Evolutionary conservation across 305 asterid genomes (phyloP), one percentile per base, ranked within the genome.

Genomic region (Solanum chacoense): DNA sequence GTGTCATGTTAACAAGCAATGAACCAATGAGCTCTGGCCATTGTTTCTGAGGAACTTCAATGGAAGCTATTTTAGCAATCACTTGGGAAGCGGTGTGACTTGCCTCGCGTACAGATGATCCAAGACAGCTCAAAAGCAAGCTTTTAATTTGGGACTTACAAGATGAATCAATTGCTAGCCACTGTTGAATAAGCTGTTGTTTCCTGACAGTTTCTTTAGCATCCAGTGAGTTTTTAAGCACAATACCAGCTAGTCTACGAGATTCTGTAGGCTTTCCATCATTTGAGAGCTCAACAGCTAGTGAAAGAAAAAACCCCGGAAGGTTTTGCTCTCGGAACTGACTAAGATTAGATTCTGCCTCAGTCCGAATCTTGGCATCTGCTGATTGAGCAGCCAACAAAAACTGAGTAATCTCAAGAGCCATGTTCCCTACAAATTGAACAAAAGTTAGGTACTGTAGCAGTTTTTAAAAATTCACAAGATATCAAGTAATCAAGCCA

Each of bases 71-170:
- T 94, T 96, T 95, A 24, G 99, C 99, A 91, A 96, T 91, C 34
- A 96, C 99, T 92, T 96, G 99, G 75, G 98, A 91, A 83, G 98
- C 95, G 29, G 98, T 95, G 86, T 94, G 97, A 73, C 96, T 91
- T 16, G 97, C 99, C 84, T 96, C 98, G 73, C 93, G 90, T 22
- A 90, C 90, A 89, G 95, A 79, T 24, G 98, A 95, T 29, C 93
- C 95, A 78, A 97, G 97, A 63, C 98, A 96, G 90, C 83, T 93
- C 69, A 97, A 42, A 78, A 97, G 94, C 83, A 93, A 90, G 87
- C 35, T 91, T 90, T 96, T 97, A 20, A 97, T 94, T 91, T 97
- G 98, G 77, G 98, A 91, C 89, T 94, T 97, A 29, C 91, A 90
- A 26, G 92, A 75, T 89, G 87, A 89, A 88, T 96, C 98, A 37